A percentile compares a stretch with the other conserved stretches of the same genome.
These are phyloP conservation scores for Coffea humblotiana DNA, from an alignment of 305 asterid genomes.

Conservation along the genomic window DNA sequence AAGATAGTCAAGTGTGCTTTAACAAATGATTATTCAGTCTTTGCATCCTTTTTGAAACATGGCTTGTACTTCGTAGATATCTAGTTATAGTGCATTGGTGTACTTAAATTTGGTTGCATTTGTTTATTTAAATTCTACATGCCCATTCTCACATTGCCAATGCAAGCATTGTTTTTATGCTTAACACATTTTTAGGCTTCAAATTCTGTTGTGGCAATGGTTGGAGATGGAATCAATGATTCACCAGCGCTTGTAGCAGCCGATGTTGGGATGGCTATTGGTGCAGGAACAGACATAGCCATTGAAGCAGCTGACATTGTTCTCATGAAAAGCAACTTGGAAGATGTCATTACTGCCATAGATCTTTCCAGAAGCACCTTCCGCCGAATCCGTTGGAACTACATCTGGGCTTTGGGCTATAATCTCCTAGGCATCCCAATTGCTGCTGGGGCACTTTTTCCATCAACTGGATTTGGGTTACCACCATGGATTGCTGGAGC, in stretches of 20 bases:
- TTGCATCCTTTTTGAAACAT: neutral
- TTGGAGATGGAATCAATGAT: slow-evolving; percentile 92
- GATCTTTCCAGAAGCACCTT: slow-evolving; percentile 79
- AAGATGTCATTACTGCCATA: slow-evolving; percentile 82
- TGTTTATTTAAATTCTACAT: neutral
- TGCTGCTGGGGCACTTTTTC: slow-evolving; percentile 85
- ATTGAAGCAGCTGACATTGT: slow-evolving; percentile 88
- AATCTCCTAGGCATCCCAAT: slow-evolving; percentile 73
- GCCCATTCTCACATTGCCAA: neutral
- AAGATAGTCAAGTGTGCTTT: neutral
- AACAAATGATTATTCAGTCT: neutral
- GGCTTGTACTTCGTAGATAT: too few relatives aligned
- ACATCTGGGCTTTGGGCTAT: slow-evolving; percentile 81
- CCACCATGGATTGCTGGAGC: slow-evolving; percentile 97
- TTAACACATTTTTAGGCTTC: slow-evolving; percentile 42
- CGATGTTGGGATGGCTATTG: slow-evolving; percentile 87
- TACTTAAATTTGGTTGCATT: neutral
- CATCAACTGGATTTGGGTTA: slow-evolving; percentile 65
- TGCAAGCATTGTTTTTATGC: neutral
- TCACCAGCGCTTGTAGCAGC: slow-evolving; percentile 92
- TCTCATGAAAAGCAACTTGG: slow-evolving; percentile 80
- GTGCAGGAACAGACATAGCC: slow-evolving; percentile 91
- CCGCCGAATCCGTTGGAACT: slow-evolving; percentile 64
- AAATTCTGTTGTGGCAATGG: slow-evolving; percentile 77
- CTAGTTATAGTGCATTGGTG: too few relatives aligned